Evolutionary conservation across 106 monocot genomes (phyloP), one percentile per base, ranked within the genome.

Genomic region (Dendrobium officinale): DNA sequence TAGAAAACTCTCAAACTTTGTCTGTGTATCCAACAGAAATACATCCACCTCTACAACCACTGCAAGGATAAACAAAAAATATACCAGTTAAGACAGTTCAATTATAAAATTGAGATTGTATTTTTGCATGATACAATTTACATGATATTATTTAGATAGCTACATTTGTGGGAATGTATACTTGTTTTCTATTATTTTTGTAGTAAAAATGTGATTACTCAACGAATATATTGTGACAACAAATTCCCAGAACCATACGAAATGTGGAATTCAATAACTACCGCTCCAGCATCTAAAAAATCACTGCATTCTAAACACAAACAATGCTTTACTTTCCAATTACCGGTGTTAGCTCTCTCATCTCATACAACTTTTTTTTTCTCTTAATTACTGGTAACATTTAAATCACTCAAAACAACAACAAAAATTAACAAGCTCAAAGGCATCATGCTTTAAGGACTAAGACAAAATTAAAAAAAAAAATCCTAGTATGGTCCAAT

Each of bases 11-110:
- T 56, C 92, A 91, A 26, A 98, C 92, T 78, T 48, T 83, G 75
- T 98, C 92, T 24, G 91, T 98, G 70, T 98, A 98, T 79, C 92
- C 97, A 55, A 42, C 89, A 68, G 92, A 88, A 51, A 98, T 73
- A 64, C 98, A 95, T 75, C 88, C 91, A 37, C 98, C 98, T 26
- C 98, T 91, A 81, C 83, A 92, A 67, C 98, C 93, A 81, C 77
- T 81, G 26, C 4, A 49, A 84, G 24, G 45, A 67, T 41, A 31
- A 31, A 58, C 29, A 75, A 43, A 5, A 75, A 66, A 82, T 31
- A 24, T 22, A 9, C 22, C 6, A 87, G 77, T 26, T 37, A 2
- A 73, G 42, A 73, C 3, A 10, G 70, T 42, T 43, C 3, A 74
- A 72, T 31, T 29, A 1, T 13, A 26, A 9, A 72, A 16, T 72